These are phyloP conservation scores for Komagataella mondaviorum DNA, from an alignment of 805 yeast genomes.

Conservation along the genomic window DNA sequence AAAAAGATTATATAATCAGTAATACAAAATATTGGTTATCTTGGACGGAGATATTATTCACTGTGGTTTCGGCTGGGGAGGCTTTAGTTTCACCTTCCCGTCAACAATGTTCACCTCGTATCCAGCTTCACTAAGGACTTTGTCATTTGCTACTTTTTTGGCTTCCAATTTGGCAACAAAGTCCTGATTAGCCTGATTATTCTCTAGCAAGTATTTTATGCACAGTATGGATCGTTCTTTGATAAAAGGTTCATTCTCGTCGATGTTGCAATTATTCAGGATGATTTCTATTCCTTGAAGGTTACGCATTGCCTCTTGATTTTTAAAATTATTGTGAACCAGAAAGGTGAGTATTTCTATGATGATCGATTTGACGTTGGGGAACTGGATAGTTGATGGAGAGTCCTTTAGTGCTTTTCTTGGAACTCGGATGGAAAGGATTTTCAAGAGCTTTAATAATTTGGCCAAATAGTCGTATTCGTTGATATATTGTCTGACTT, in stretches of 20 bases:
- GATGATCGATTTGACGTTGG: slow-evolving; percentile 50
- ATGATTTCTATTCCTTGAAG: slow-evolving; percentile 58
- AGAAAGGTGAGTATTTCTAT: slow-evolving; percentile 55
- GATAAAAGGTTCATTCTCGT: slow-evolving; percentile 77
- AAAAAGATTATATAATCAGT: not conserved
- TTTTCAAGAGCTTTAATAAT: slow-evolving; percentile 22
- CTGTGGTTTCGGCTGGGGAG: not conserved
- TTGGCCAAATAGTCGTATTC: slow-evolving; percentile 22
- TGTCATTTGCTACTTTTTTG: slow-evolving; percentile 39
- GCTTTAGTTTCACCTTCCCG: slow-evolving; percentile 46
- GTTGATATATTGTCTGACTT: slow-evolving; percentile 25
- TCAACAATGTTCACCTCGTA: slow-evolving; percentile 59
- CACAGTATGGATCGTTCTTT: slow-evolving; percentile 79
- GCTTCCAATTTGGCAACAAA: slow-evolving; percentile 75
- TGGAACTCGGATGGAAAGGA: slow-evolving; percentile 26
- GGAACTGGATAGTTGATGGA: slow-evolving; percentile 23
- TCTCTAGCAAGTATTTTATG: slow-evolving; percentile 49
- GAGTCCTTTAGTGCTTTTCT: slow-evolving; percentile 19
- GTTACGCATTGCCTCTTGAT: slow-evolving; percentile 58
- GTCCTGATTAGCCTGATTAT: slow-evolving; percentile 58
- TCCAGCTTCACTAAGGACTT: slow-evolving; percentile 45
- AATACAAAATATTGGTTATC: too few relatives aligned
- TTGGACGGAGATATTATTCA: not conserved
- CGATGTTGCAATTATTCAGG: slow-evolving; percentile 73
- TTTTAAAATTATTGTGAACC: slow-evolving; percentile 31